phyloP scores from a whole-genome alignment of 306 rosid genomes.

The Acmispon strigosus region DNA sequence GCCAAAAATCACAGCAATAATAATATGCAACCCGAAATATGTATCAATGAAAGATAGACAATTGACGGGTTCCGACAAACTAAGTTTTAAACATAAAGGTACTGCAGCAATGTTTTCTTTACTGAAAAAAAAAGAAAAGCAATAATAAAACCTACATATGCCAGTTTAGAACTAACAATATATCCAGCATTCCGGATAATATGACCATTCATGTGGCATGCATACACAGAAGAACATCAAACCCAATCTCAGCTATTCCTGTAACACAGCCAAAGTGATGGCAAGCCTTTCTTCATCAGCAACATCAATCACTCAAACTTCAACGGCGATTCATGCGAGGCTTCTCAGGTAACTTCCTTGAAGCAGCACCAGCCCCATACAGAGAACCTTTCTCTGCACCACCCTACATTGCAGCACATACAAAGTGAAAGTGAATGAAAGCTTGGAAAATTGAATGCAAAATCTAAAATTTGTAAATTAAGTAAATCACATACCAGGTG shows the following conservation, averaged over 20 bases:
- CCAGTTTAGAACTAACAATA: slow-evolving; percentile 35
- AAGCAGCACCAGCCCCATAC: slow-evolving; percentile 53
- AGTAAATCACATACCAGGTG: slow-evolving; percentile 53
- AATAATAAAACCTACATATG: slow-evolving; percentile 35
- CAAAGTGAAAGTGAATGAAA: slow-evolving; percentile 16
- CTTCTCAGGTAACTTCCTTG: slow-evolving; percentile 68
- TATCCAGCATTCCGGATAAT: slow-evolving; percentile 26
- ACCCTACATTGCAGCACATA: slow-evolving; percentile 42
- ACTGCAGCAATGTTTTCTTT: slow-evolving; percentile 21
- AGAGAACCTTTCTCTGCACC: slow-evolving; percentile 50
- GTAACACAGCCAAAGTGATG: slow-evolving; percentile 21
- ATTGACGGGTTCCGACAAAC: slow-evolving; percentile 9
- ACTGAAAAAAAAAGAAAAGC: slow-evolving; percentile 16
- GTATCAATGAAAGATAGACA: slow-evolving; percentile 11
- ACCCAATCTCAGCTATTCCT: slow-evolving; percentile 23
- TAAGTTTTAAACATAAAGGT: slow-evolving; percentile 15
- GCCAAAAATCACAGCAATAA: slow-evolving; percentile 1
- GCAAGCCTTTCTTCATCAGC: slow-evolving; percentile 21
- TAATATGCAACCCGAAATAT: slow-evolving; percentile 9
- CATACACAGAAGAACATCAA: slow-evolving; percentile 41
- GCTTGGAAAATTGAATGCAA: neutral
- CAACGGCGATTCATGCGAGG: slow-evolving; percentile 64
- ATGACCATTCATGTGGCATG: slow-evolving; percentile 36
- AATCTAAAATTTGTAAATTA: neutral
- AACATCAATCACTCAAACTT: slow-evolving; percentile 26